phyloP scores from a whole-genome alignment of 1,284 basidiomycete genomes.

The Sporisorium scitamineum region DNA sequence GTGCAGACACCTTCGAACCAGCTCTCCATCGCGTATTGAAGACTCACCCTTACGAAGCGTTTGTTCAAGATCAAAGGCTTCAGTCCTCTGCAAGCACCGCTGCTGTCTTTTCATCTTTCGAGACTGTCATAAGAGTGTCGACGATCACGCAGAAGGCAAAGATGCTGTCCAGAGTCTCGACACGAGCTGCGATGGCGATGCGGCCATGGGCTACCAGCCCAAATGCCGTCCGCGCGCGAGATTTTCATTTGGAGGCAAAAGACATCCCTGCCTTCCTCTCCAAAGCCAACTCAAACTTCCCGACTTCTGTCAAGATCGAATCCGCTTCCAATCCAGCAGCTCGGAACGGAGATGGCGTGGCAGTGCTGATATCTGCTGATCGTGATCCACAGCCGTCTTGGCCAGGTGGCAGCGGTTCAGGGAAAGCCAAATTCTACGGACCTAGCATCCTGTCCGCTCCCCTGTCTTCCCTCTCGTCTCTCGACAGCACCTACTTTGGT shows the following conservation, averaged over 20 bases:
- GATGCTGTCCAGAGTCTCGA: constrained; percentile 15
- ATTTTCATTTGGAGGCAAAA: constrained; percentile 41
- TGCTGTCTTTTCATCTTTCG: background rate
- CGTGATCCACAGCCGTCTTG: constrained; percentile 35
- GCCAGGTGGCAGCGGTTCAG: constrained; percentile 5
- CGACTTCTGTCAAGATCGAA: constrained; percentile 9
- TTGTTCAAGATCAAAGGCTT: too few relatives aligned
- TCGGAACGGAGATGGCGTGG: constrained; percentile 20
- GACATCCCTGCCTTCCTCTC: constrained; percentile 37
- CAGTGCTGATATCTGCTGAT: constrained; percentile 50
- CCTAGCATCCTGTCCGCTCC: constrained; percentile 45
- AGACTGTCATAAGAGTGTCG: background rate
- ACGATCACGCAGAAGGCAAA: background rate
- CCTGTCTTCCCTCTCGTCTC: background rate
- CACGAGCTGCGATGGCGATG: background rate
- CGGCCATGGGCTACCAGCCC: background rate
- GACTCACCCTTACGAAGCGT: too few relatives aligned
- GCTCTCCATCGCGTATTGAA: too few relatives aligned
- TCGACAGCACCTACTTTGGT: constrained; percentile 41
- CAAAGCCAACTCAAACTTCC: constrained; percentile 17
- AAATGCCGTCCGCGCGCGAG: background rate
- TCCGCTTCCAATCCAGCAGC: background rate
- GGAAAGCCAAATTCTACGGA: constrained; percentile 28
- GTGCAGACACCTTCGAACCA: too few relatives aligned
- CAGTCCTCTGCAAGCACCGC: too few relatives aligned